These are phyloP conservation scores for Potentilla sterilis DNA, from an alignment of 306 rosid species.

Conservation along the genomic window DNA sequence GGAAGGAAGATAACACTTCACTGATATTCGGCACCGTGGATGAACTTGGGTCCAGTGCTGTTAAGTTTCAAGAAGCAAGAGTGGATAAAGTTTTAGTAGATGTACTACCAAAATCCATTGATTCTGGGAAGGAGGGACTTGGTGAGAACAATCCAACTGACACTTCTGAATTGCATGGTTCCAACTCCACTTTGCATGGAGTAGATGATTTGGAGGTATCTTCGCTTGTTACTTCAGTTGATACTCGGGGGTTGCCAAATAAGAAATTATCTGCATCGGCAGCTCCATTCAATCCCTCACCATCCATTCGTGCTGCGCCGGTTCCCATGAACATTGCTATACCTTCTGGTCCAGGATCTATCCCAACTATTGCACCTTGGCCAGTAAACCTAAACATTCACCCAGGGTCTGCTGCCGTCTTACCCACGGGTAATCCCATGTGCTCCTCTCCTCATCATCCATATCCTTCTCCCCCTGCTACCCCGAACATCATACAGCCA, in stretches of 20 bases:
- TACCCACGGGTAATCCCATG: slow-evolving; percentile 59
- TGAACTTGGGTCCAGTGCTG: slow-evolving; percentile 35
- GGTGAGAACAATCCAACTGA: slow-evolving; percentile 42
- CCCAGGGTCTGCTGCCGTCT: slow-evolving; percentile 60
- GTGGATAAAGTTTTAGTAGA: slow-evolving; percentile 36
- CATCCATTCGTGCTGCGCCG: slow-evolving; percentile 64
- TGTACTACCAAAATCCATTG: slow-evolving; percentile 33
- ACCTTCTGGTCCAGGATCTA: slow-evolving; percentile 61
- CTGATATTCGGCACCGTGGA: slow-evolving; percentile 33
- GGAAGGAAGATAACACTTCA: slow-evolving; percentile 38
- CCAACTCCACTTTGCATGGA: slow-evolving; percentile 38
- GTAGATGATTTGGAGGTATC: slow-evolving; percentile 53
- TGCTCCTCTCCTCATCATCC: slow-evolving; percentile 90
- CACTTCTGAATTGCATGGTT: slow-evolving; percentile 44
- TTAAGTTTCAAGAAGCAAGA: slow-evolving; percentile 45
- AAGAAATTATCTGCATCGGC: slow-evolving; percentile 95
- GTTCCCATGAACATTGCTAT: slow-evolving; percentile 64
- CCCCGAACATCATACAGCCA: slow-evolving; percentile 91
- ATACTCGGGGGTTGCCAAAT: slow-evolving; percentile 43
- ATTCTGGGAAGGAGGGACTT: slow-evolving; percentile 39
- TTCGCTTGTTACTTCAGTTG: slow-evolving; percentile 38
- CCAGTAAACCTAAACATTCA: slow-evolving; percentile 86
- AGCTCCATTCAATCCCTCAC: slow-evolving; percentile 90
- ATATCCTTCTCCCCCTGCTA: slow-evolving; percentile 86
- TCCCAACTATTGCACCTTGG: slow-evolving; percentile 76